phyloP scores from a whole-genome alignment of 2,329 filamentous ascomycete species.

The Curvularia sp. region DNA sequence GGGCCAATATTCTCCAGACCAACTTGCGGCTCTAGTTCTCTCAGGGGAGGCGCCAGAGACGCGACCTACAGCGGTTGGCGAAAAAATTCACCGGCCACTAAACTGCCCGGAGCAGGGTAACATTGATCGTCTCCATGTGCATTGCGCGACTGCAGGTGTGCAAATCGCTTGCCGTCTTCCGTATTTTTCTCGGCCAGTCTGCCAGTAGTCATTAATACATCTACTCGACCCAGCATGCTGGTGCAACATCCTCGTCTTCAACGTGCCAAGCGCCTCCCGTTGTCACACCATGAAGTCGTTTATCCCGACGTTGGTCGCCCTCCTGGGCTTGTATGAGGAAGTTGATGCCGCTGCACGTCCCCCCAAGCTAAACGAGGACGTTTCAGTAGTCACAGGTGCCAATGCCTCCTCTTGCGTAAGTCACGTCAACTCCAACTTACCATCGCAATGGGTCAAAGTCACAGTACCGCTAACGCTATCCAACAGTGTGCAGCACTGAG shows the following conservation, averaged over 20 bases:
- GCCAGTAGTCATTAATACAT: slow-evolving; percentile 7
- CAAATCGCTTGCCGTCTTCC: not conserved
- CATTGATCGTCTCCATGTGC: not conserved
- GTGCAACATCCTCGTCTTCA: slow-evolving; percentile 10
- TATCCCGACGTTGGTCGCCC: slow-evolving; percentile 8
- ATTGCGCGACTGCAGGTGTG: not conserved
- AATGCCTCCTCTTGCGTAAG: slow-evolving; percentile 16
- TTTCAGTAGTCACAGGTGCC: not conserved
- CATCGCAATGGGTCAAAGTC: slow-evolving; percentile 1
- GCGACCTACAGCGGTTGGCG: not conserved
- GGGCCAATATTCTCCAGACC: not conserved
- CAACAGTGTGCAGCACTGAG: slow-evolving; percentile 30
- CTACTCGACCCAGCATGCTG: slow-evolving; percentile 4
- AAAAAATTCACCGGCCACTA: not conserved
- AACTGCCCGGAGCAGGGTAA: not conserved
- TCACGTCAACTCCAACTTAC: not conserved
- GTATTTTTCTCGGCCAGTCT: not conserved
- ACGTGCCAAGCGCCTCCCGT: slow-evolving; percentile 12
- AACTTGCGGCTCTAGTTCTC: not conserved
- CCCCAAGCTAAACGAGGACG: not conserved
- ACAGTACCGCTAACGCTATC: slow-evolving; percentile 14
- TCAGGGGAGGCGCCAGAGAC: not conserved
- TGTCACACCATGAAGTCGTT: slow-evolving; percentile 18
- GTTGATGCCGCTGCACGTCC: not conserved
- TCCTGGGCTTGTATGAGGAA: slow-evolving; percentile 11